Evolutionary conservation across 192 early-diverging fungal species (phyloP).

Genomic region (Entophlyctis luteolus): DNA sequence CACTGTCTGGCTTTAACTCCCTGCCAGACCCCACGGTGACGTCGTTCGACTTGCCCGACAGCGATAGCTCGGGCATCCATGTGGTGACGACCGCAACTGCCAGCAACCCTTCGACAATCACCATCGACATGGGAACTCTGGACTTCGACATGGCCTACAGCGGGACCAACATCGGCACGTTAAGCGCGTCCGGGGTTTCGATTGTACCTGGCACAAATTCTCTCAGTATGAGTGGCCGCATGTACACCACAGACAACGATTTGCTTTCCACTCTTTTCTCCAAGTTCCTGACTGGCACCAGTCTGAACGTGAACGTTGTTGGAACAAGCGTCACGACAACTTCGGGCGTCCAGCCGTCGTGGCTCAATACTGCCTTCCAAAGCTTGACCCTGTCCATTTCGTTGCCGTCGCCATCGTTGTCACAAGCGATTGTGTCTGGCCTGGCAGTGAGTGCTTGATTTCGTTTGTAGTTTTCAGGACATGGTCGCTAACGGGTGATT

Average conservation of each 20-base stretch:
- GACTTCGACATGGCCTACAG: conserved; percentile 4
- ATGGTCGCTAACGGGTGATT: not conserved
- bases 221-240: conserved; percentile 2
- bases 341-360: not conserved
- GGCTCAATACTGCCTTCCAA: conserved; percentile 16
- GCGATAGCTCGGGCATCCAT: not conserved
- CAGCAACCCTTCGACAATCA: not conserved
- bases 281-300: conserved; percentile 2
- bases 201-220: conserved; percentile 17
- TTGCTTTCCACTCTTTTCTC: not conserved
- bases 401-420: not conserved
- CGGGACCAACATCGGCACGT: not conserved
- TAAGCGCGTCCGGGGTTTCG: conserved; percentile 10
- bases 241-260: not conserved
- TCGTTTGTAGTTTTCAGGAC: not conserved
- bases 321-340: not conserved
- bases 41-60: not conserved
- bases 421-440: not conserved
- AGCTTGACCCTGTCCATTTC: not conserved
- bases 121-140: conserved; percentile 6
- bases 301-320: not conserved
- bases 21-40: not conserved
- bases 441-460: not conserved
- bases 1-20: not conserved
- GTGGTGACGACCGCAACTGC: not conserved